Conservation (phyloP, 768 basidiomycete genomes). For the Gyrodon lividus region DNA sequence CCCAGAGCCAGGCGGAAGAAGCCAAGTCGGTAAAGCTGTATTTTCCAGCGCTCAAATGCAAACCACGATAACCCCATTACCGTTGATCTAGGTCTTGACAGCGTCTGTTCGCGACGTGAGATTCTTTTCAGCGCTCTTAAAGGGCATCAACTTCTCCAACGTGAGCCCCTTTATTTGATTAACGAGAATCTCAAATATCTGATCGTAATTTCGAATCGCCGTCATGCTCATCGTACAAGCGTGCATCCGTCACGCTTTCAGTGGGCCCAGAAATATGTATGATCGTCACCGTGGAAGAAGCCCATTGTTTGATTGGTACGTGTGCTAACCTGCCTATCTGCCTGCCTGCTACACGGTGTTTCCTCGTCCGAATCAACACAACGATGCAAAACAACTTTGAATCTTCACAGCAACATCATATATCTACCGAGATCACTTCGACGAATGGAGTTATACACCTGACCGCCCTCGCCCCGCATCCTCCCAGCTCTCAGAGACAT, state of each 20-base stretch:
- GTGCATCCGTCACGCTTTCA: slow-evolving; percentile 73
- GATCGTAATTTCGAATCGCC: slow-evolving; percentile 6
- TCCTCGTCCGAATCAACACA: not conserved
- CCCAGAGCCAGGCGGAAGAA: slow-evolving; percentile 23
- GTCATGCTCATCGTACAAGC: slow-evolving; percentile 39
- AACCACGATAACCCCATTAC: slow-evolving; percentile 4
- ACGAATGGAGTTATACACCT: slow-evolving; percentile 69
- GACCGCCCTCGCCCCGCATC: slow-evolving; percentile 30
- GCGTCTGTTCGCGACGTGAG: slow-evolving; percentile 81
- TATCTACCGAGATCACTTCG: slow-evolving; percentile 74
- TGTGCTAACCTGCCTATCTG: slow-evolving; percentile 8
- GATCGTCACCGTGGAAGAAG: slow-evolving; percentile 82
- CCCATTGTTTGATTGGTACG: slow-evolving; percentile 75
- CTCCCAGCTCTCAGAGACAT: slow-evolving; percentile 19
- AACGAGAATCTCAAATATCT: not conserved
- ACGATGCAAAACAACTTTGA: not conserved
- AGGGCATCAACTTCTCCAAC: slow-evolving; percentile 78
- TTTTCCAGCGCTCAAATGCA: not conserved
- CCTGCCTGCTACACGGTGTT: slow-evolving; percentile 2
- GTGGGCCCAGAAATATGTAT: slow-evolving; percentile 68
- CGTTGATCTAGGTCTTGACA: slow-evolving; percentile 48
- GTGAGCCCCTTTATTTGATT: slow-evolving; percentile 43
- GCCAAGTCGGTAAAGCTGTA: slow-evolving; percentile 20
- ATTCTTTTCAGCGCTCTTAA: slow-evolving; percentile 72
- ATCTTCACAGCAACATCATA: slow-evolving; percentile 72